Conservation (phyloP, 768 basidiomycete species). For the Brasilioporus rufonigricans region DNA sequence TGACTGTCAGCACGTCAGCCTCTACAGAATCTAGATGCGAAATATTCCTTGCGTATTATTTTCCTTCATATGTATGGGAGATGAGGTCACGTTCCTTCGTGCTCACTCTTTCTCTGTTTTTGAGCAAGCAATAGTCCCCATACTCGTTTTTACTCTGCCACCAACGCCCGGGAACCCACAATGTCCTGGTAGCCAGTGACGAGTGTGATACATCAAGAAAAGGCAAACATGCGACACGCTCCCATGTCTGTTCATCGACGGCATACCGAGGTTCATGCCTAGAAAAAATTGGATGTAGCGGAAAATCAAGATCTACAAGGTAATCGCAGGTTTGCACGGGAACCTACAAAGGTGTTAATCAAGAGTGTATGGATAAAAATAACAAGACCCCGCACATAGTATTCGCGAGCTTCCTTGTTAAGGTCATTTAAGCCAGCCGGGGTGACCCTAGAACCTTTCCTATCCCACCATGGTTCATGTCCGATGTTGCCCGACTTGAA, state of each 20-base stretch:
- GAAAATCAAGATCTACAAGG: conserved; percentile 88
- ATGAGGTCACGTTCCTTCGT: conserved; percentile 25
- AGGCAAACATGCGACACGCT: conserved; percentile 72
- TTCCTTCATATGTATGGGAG: conserved; percentile 2
- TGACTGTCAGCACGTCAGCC: conserved; percentile 18
- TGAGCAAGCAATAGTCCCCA: conserved; percentile 90
- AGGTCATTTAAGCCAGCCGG: conserved; percentile 80
- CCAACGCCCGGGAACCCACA: conserved; percentile 73
- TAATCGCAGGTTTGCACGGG: conserved; percentile 78
- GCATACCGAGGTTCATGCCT: conserved; percentile 79
- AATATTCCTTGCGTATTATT: conserved; percentile 11
- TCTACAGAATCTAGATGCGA: conserved; percentile 6
- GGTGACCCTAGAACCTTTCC: conserved; percentile 59
- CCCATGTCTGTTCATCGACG: conserved; percentile 65
- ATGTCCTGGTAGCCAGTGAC: conserved; percentile 62
- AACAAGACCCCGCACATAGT: conserved; percentile 59
- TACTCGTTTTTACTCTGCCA: conserved; percentile 73
- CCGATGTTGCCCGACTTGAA: conserved; percentile 45
- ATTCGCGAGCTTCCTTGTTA: conserved; percentile 74
- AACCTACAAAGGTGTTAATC: conserved; percentile 45
- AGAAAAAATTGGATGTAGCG: conserved; percentile 55
- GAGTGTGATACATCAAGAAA: conserved; percentile 86
- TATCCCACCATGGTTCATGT: conserved; percentile 30
- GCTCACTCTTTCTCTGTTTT: conserved; percentile 44
- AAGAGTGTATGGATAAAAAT: not conserved